Base-by-base conservation (phyloP, 1,284 basidiomycete genomes). In the Waitea zeae region DNA sequence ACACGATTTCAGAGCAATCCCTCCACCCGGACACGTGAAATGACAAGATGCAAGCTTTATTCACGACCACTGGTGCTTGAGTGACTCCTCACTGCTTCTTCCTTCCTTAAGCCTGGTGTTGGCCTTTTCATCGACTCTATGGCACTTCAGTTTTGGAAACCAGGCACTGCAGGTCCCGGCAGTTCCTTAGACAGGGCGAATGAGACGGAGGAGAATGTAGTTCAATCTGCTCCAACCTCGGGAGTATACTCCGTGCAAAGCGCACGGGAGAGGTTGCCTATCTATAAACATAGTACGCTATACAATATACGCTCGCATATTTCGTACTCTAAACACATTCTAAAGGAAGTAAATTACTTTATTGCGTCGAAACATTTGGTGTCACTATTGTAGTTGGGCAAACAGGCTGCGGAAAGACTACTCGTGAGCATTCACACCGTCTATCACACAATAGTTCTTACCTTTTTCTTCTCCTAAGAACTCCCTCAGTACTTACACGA, bases 401-500 rank as follows among this genome's bases (percentile, higher is more conserved):
- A 50, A 98, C 93, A 0, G 95, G 93, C 3, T 95, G 86, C 39
- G 93, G 95, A 38, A 98, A 98, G 59, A 95, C 90, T 7, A 97
- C 92, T 41, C 89, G 88, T 92, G 44, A 52, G 77, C 64, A 30
- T 31, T n/a, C 20, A 20, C 3, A 24, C 13, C 14, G 18, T n/a
- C n/a, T 1, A 12, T 7, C 12, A 15, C 28, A 33, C 12, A 15
- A 15, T 22, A 6, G 17, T 19, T 22, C 29, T 12, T 15, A 22
- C 19, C 38, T 17, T 39, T 35, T 24, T 14, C 18, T 17, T 37
- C 12, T 40, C n/a, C n/a, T 24, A 47, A 88, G 89, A 97, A 54
- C 67, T 99, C 35, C 93, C 95, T 1, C 93, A 96, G 51, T 96
- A 86, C 54, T 67, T 98, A 3, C 62, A 81, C 42, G 87, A 97